Base-by-base conservation (phyloP, 352 stramenopile species). In the Phytophthora meadii region DNA sequence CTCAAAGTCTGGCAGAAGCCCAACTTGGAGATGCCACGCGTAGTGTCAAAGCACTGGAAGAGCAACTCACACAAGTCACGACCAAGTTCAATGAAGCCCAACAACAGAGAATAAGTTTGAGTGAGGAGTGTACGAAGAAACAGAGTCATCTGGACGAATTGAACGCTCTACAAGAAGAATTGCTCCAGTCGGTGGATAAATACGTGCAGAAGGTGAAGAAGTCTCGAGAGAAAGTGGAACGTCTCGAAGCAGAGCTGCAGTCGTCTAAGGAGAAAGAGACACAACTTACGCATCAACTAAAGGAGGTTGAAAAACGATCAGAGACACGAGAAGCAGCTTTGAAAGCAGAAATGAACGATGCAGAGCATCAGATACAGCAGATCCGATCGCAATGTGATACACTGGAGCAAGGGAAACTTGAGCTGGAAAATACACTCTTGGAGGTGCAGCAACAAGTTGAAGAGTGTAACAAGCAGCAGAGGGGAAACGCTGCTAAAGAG, bases 161-260 rank as follows among this genome's bases (percentile, higher is more conserved):
- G 11, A 89, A 90, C 36, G 55, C 62, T 0, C 65, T 94, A 1
- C 86, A 94, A 49, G 86, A 94, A 34, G 82, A 89, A 27, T 15
- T 94, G 2, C 73, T 94, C 4, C 42, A 68, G 6, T 85, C 78
- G 0, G 74, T 93, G 10, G 80, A 90, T 19, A 74, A 81, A 32
- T 75, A 86, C 44, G 63, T 80, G 17, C 32, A 37, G 1, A 69
- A 66, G 9, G 47, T 61, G 3, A 79, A 83, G 39, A 65, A 75
- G 34, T 59, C 66, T 3, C 53, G 59, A 1, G 59, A 55, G 24
- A 65, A 82, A 62, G 61, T 68, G 11, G 64, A 70, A 12, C 34
- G 61, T 11, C 46, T 90, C 0, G 48, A 83, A 55, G 17, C 4
- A 0, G 54, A 82, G n/a, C 36, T 79, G 1, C 27, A 65, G 30